These are phyloP conservation scores for Cercospora berteroae DNA, from an alignment of 2,329 filamentous ascomycete genomes.

Conservation along the genomic window DNA sequence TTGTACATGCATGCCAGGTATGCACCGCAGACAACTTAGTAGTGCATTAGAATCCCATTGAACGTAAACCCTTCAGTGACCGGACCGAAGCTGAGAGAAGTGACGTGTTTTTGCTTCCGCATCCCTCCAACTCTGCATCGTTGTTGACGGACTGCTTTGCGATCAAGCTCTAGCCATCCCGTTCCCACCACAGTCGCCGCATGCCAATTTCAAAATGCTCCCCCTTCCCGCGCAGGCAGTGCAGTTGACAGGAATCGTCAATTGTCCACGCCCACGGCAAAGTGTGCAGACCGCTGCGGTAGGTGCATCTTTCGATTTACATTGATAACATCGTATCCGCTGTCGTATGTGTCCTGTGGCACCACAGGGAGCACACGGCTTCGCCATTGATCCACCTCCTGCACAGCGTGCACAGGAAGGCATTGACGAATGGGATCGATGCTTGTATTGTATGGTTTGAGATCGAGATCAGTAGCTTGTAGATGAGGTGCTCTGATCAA, in stretches of 20 bases:
- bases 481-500: background rate
- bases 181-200: slow-evolving; percentile 8
- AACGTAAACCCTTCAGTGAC: background rate
- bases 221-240: slow-evolving; percentile 6
- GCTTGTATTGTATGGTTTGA: background rate
- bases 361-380: slow-evolving; percentile 1
- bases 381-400: background rate
- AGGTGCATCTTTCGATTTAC: slow-evolving; percentile 6
- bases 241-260: slow-evolving; percentile 9
- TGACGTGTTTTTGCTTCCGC: background rate
- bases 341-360: slow-evolving; percentile 3
- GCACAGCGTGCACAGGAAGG: slow-evolving; percentile 7
- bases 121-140: background rate
- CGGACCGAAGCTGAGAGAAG: background rate
- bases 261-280: slow-evolving; percentile 7
- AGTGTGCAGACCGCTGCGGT: slow-evolving; percentile 9
- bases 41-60: background rate
- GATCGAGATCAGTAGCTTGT: background rate
- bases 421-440: background rate
- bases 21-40: background rate
- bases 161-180: background rate
- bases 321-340: slow-evolving; percentile 9
- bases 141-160: background rate
- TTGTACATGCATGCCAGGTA: background rate
- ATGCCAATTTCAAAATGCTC: background rate